These are phyloP conservation scores for Hordeum vulgare DNA, from an alignment of 176 grass and related monocot genomes.

Conservation along the genomic window DNA sequence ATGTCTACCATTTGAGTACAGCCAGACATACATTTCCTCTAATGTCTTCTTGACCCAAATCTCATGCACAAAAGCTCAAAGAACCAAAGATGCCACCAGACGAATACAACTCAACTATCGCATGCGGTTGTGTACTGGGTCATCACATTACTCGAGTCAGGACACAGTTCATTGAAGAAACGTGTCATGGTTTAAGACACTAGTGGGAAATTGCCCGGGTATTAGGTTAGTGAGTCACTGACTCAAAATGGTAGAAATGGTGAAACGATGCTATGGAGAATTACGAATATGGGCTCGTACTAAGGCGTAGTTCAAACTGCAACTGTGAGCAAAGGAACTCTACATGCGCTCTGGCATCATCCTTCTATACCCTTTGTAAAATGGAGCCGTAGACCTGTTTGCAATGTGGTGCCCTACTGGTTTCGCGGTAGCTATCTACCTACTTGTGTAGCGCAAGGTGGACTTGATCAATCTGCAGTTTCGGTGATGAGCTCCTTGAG, in stretches of 20 bases:
- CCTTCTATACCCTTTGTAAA: constrained; percentile 15
- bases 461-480: constrained; percentile 41
- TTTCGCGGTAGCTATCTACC: neutral
- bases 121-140: neutral
- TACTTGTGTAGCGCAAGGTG: neutral
- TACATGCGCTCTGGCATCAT: neutral
- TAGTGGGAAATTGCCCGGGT: neutral
- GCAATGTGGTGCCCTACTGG: neutral
- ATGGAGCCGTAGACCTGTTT: neutral
- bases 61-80: neutral
- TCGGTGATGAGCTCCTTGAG: constrained; percentile 55
- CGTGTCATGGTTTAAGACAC: neutral
- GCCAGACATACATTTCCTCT: neutral
- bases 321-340: constrained; percentile 9
- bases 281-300: neutral
- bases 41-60: neutral
- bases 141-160: neutral
- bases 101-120: neutral
- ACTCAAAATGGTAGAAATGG: neutral
- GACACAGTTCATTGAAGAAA: neutral
- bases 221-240: constrained; percentile 5
- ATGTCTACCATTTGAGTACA: neutral
- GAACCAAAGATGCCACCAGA: neutral
- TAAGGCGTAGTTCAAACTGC: neutral
- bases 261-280: neutral